These are phyloP conservation scores for Murraya paniculata DNA, from an alignment of 345 rosid species.

Conservation along the genomic window DNA sequence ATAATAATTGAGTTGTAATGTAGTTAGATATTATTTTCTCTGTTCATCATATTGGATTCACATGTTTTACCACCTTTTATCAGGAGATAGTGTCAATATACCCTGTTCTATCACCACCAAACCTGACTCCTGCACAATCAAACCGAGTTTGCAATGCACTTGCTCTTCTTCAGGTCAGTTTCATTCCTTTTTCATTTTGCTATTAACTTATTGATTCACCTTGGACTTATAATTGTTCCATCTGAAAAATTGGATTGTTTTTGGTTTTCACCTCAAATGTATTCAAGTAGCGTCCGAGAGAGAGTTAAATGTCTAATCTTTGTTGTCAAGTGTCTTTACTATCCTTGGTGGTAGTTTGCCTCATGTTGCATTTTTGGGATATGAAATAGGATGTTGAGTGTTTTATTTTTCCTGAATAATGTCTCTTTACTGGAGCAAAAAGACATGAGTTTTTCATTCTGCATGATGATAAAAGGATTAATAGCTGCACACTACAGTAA, in stretches of 20 bases:
- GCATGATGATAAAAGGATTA: neutral
- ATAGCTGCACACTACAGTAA: neutral
- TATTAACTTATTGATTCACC: constrained; percentile 8
- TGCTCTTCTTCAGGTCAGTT: constrained; percentile 91
- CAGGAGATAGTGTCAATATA: constrained; percentile 98
- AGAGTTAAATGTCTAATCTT: neutral
- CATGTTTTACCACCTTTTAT: neutral
- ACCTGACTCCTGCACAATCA: constrained; percentile 83
- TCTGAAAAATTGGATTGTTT: neutral
- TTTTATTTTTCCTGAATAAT: neutral
- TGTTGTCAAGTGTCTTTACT: neutral
- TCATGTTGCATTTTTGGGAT: neutral
- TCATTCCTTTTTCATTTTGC: neutral
- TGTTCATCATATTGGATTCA: neutral
- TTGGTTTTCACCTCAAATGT: neutral
- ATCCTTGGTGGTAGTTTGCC: neutral
- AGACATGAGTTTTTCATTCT: too few relatives aligned
- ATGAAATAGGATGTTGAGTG: neutral
- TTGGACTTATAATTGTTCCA: neutral
- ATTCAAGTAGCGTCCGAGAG: neutral
- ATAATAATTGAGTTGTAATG: neutral
- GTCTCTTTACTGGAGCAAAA: neutral
- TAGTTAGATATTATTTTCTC: neutral
- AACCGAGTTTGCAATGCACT: constrained; percentile 98
- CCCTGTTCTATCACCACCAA: constrained; percentile 93